phyloP scores from a whole-genome alignment of 805 yeast species.

The Candida silvicultrix region DNA sequence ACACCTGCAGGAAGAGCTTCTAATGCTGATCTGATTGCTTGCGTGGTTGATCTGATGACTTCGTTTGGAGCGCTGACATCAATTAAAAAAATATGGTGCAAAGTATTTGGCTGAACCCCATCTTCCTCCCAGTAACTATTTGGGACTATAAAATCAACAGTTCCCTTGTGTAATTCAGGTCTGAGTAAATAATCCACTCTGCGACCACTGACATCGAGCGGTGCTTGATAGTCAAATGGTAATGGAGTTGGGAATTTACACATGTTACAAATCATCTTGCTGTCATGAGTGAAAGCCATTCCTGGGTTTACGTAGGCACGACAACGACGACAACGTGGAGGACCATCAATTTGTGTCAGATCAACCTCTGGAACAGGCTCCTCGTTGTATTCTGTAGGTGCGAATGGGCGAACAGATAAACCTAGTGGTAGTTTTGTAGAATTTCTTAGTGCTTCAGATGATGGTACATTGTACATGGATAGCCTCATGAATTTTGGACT shows the following conservation, averaged over 20 bases:
- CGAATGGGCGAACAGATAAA: constrained; percentile 78
- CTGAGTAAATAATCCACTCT: constrained; percentile 57
- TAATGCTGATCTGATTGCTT: constrained; percentile 59
- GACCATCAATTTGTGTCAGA: constrained; percentile 49
- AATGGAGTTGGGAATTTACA: constrained; percentile 72
- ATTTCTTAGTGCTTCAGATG: constrained; percentile 58
- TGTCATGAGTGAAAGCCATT: constrained; percentile 56
- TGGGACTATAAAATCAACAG: constrained; percentile 82
- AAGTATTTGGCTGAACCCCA: constrained; percentile 34
- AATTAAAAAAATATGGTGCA: constrained; percentile 67
- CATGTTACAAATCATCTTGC: constrained; percentile 73
- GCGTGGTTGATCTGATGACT: constrained; percentile 58
- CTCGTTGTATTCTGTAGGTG: constrained; percentile 43
- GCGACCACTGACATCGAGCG: constrained; percentile 53
- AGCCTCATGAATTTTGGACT: constrained; percentile 74
- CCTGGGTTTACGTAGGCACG: constrained; percentile 85
- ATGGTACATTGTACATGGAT: constrained; percentile 80
- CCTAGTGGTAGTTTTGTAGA: constrained; percentile 79
- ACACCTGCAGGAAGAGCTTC: constrained; percentile 7
- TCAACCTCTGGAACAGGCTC: constrained; percentile 65
- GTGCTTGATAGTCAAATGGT: constrained; percentile 60
- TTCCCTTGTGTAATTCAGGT: constrained; percentile 78
- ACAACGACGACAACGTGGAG: constrained; percentile 89
- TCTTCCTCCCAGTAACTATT: constrained; percentile 53
- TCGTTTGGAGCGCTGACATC: constrained; percentile 63